phyloP scores from a whole-genome alignment of 2,329 filamentous ascomycete species.

The Aspergillus carbonarius region DNA sequence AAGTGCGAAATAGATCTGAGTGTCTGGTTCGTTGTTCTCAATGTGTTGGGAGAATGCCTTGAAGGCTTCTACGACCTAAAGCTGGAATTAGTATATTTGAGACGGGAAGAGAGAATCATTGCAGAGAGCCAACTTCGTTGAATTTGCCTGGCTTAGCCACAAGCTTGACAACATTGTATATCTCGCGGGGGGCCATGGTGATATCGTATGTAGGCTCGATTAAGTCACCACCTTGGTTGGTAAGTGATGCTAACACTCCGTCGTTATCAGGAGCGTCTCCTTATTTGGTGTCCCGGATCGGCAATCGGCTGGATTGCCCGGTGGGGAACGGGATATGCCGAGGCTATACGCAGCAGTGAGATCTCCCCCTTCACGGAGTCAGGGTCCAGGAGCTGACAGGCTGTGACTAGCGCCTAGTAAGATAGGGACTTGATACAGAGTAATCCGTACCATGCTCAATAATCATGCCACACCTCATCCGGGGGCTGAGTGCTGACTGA shows the following conservation, averaged over 20 bases:
- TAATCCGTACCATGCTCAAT: too few relatives aligned
- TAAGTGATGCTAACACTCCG: background rate
- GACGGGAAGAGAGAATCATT: background rate
- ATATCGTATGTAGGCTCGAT: too few relatives aligned
- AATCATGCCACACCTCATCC: too few relatives aligned
- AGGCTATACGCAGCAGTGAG: constrained; percentile 1
- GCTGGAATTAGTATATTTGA: background rate
- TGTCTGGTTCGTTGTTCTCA: constrained; percentile 19
- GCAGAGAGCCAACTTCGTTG: constrained; percentile 2
- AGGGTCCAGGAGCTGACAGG: too few relatives aligned
- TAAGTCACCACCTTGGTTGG: background rate
- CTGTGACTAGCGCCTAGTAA: too few relatives aligned
- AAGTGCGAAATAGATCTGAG: constrained; percentile 22
- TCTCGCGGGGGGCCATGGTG: constrained; percentile 12
- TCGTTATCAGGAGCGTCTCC: too few relatives aligned
- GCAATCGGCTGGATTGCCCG: background rate
- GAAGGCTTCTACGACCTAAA: constrained; percentile 18
- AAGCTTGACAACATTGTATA: constrained; percentile 23
- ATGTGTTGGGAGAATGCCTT: constrained; percentile 17
- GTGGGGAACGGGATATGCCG: constrained; percentile 12
- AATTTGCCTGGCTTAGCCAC: constrained; percentile 21
- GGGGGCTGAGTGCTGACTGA: too few relatives aligned
- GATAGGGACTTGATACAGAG: too few relatives aligned
- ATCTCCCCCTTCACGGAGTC: too few relatives aligned
- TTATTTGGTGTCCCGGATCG: background rate